Conservation (phyloP, 352 stramenopile genomes). For the Pythium dissimile region DNA sequence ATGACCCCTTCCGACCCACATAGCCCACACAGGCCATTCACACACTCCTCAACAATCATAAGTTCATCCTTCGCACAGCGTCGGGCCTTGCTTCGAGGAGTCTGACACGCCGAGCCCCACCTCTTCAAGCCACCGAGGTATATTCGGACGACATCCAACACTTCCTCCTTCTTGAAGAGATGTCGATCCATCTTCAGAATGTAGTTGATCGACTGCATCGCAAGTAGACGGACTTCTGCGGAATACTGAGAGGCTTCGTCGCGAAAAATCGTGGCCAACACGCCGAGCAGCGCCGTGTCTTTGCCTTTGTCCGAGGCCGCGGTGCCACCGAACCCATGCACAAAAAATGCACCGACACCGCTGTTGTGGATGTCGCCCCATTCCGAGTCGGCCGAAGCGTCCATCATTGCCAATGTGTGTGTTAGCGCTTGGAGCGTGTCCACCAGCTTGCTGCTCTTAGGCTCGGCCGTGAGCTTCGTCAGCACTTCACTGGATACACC, state of each 20-base stretch:
- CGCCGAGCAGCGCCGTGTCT: conserved; percentile 53
- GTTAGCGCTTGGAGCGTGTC: conserved; percentile 77
- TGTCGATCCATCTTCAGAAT: conserved; percentile 80
- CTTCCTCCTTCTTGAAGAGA: conserved; percentile 43
- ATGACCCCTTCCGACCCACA: conserved; percentile 54
- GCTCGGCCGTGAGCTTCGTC: conserved; percentile 46
- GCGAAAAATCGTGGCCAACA: conserved; percentile 53
- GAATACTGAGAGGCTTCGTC: conserved; percentile 33
- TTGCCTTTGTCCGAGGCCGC: conserved; percentile 31
- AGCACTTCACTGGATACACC: conserved; percentile 65
- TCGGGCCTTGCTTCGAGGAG: not conserved
- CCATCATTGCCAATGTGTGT: conserved; percentile 83
- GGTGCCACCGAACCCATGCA: conserved; percentile 45
- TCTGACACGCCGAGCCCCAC: conserved; percentile 19
- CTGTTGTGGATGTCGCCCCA: conserved; percentile 47
- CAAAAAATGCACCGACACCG: conserved; percentile 41
- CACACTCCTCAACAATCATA: conserved; percentile 80
- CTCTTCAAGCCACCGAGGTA: conserved; percentile 50
- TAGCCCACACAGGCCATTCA: conserved; percentile 67
- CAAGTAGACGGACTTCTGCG: conserved; percentile 49
- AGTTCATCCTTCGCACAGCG: conserved; percentile 28
- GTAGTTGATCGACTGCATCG: conserved; percentile 84
- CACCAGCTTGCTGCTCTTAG: conserved; percentile 43
- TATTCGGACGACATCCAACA: conserved; percentile 43
- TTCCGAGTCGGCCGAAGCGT: conserved; percentile 71